Conservation (phyloP, 108 stramenopile species). For the Stephanodiscus minutulus region DNA sequence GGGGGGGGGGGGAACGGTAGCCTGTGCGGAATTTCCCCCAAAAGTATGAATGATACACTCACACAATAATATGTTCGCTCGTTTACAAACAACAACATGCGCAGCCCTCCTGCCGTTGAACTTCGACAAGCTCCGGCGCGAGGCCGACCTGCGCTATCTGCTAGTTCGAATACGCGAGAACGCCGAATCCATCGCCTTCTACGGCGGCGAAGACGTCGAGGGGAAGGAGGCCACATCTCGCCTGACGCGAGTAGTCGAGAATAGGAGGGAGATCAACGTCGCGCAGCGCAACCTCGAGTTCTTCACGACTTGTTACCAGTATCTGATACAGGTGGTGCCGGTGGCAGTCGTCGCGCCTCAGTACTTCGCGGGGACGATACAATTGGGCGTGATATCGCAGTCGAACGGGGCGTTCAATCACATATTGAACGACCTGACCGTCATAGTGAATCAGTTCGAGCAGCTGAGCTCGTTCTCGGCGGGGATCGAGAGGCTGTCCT, state of each 20-base stretch:
- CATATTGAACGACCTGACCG: constrained; percentile 65
- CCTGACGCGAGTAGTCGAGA: constrained; percentile 72
- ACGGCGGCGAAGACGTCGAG: constrained; percentile 90
- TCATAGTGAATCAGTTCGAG: constrained; percentile 95
- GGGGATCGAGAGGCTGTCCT: constrained; percentile 84
- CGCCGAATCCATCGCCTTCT: constrained; percentile 96
- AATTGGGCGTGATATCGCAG: constrained; percentile 92
- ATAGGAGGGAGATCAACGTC: constrained; percentile 71
- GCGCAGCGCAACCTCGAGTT: constrained; percentile 90
- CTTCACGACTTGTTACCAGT: constrained; percentile 90
- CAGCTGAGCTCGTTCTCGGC: constrained; percentile 86
- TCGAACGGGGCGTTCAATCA: constrained; percentile 81
- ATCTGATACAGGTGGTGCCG: constrained; percentile 89
- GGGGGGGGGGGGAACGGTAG: too few species aligned
- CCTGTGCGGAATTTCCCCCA: background rate
- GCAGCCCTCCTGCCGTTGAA: constrained; percentile 75
- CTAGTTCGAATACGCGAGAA: constrained; percentile 91
- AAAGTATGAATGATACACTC: background rate
- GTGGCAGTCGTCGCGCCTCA: constrained; percentile 91
- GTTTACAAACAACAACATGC: too few species aligned
- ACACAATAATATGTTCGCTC: too few species aligned
- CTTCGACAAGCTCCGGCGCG: constrained; percentile 74
- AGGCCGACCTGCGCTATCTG: constrained; percentile 92
- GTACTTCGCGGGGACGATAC: constrained; percentile 89
- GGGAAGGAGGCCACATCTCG: constrained; percentile 63